These are phyloP conservation scores for Chlamydomonas reinhardtii DNA, from an alignment of 163 green algal genomes.

Conservation along the genomic window DNA sequence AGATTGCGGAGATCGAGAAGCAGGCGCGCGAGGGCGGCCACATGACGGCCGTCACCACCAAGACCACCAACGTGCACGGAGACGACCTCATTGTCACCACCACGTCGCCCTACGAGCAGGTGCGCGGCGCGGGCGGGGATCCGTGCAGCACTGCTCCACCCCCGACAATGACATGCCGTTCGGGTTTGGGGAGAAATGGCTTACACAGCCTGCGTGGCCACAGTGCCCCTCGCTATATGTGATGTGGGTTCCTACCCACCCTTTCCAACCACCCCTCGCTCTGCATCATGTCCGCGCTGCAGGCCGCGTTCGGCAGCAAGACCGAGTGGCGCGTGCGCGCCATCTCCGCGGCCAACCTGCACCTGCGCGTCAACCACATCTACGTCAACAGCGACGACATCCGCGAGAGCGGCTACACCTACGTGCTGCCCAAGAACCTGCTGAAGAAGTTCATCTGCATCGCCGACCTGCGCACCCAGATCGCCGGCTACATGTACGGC, in stretches of 20 bases:
- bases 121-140: background rate
- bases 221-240: too few species aligned
- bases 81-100: slow-evolving; percentile 99
- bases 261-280: too few species aligned
- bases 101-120: slow-evolving; percentile 89
- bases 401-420: slow-evolving; percentile 94
- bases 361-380: slow-evolving; percentile 99
- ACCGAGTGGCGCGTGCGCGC: slow-evolving; percentile 99
- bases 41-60: slow-evolving; percentile 95
- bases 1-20: slow-evolving; percentile 99
- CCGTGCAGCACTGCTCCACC: too few species aligned
- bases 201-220: too few species aligned
- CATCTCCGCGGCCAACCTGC: slow-evolving; percentile 97
- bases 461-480: slow-evolving; percentile 97
- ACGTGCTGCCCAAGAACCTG: slow-evolving; percentile 99
- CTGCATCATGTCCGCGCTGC: background rate
- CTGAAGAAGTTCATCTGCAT: slow-evolving; percentile 99
- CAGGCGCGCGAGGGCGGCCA: slow-evolving; percentile 87
- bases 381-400: slow-evolving; percentile 97
- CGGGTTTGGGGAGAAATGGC: too few species aligned
- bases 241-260: too few species aligned
- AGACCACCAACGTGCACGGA: slow-evolving; percentile 97
- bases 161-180: too few species aligned
- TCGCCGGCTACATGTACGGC: slow-evolving; percentile 97
- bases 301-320: slow-evolving; percentile 93